phyloP scores from a whole-genome alignment of 768 basidiomycete species.

The Auricularia heimuer region DNA sequence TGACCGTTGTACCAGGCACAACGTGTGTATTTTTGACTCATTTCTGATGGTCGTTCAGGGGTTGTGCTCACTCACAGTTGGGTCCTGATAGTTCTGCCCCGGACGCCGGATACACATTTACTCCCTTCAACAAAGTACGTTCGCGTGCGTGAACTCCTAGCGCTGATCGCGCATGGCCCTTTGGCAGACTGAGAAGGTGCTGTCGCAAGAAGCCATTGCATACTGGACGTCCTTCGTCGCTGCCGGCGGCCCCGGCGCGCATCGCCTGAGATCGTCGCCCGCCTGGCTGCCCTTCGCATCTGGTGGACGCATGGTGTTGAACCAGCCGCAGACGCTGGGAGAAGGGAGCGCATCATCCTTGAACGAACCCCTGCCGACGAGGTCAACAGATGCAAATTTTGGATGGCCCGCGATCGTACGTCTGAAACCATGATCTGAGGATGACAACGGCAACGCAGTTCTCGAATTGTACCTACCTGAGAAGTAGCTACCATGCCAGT shows the following conservation, averaged over 20 bases:
- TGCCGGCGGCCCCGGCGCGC: conserved; percentile 12
- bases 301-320: conserved; percentile 10
- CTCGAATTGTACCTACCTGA: no score
- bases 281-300: background rate
- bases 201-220: conserved; percentile 31
- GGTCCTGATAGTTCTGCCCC: no score
- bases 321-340: conserved; percentile 2
- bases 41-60: no score
- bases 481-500: no score
- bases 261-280: background rate
- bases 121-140: no score
- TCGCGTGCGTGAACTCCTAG: no score
- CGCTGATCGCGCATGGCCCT: background rate
- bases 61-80: no score
- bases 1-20: no score
- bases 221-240: conserved; percentile 37
- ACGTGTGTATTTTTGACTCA: no score
- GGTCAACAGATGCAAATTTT: background rate
- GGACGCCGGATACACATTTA: no score
- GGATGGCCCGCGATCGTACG: background rate
- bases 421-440: no score
- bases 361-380: conserved; percentile 2
- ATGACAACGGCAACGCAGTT: no score
- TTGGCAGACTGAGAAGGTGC: conserved; percentile 25
- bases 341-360: conserved; percentile 2